Evolutionary conservation across 169 alveolate species (phyloP), one percentile per base, ranked within the genome.

Genomic region (Perkinsus chesapeaki): DNA sequence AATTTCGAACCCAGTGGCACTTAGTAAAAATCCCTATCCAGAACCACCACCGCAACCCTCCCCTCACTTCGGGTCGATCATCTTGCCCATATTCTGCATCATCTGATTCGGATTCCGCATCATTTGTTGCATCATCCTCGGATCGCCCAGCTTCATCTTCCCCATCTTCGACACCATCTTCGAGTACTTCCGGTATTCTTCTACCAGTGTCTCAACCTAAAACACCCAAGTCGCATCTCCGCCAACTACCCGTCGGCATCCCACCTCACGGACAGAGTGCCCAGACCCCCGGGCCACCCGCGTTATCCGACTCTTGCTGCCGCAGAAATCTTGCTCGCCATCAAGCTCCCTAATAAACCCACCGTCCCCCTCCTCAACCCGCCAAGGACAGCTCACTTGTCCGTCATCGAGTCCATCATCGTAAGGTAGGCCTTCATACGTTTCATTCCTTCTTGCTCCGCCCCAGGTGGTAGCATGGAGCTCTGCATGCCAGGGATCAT

Each of bases 141-240:
- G 98, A 94, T 98, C 98, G 60, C 98, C 98, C 82, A 99, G 96
- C 36, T 99, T 99, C 92, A 98, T 94, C 94, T 98, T 98, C 34
- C 99, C 99, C 98, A 99, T 97, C 96, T 98, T 98, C 39, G 97
- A 98, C 72, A 99, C 99, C 99, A 99, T 98, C 96, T 98, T 98
- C 94, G 98, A 97, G 38, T 95, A 95, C 97, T 96, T 95, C 96
- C 99, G 99, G 97, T 99, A 98, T 96, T 99, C 99, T 73, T 98
- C 99, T 39, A 99, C 48, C 47, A 99, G 96, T 39, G 96, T 96
- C 48, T 96, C 96, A 39, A 99, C 99, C 95, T 99, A 99, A 43
- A 95, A 95, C 23, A 98, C 94, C 3, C n/a, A n/a, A n/a, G 97
- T 93, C 39, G 98, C 96, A 36, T 34, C 39, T 34, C 39, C 3